Percentiles rank a stretch among this genome's conserved stretches.
Conservation (phyloP, 352 stramenopile species). For the Phytophthora kernoviae region DNA sequence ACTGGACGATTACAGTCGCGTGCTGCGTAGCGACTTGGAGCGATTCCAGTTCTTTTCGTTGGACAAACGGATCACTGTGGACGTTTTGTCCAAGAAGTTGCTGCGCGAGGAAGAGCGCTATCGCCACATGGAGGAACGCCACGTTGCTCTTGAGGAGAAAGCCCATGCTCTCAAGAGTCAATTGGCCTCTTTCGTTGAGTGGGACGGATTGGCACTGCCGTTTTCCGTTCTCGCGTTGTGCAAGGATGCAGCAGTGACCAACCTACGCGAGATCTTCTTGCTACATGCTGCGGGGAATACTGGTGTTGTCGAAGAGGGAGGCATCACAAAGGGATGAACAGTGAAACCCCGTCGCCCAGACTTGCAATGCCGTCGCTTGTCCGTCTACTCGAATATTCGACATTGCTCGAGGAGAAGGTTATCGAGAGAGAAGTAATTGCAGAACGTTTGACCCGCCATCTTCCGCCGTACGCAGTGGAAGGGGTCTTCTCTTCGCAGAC, state of each 20-base stretch:
- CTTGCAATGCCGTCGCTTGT: constrained; percentile 51
- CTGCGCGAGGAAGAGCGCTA: constrained; percentile 70
- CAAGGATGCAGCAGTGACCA: constrained; percentile 55
- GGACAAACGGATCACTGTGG: constrained; percentile 75
- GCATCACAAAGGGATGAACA: not conserved
- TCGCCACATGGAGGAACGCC: constrained; percentile 62
- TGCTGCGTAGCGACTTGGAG: constrained; percentile 73
- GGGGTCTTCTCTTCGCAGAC: constrained; percentile 60
- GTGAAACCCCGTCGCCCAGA: constrained; percentile 23
- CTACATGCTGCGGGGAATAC: constrained; percentile 37
- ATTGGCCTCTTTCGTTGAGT: constrained; percentile 58
- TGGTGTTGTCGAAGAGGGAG: constrained; percentile 5
- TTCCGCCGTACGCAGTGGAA: constrained; percentile 49
- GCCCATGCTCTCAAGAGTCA: constrained; percentile 47
- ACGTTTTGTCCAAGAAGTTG: constrained; percentile 80
- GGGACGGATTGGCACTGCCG: constrained; percentile 47
- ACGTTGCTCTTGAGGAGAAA: constrained; percentile 59
- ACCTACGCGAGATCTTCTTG: constrained; percentile 59
- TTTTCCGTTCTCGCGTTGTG: constrained; percentile 53
- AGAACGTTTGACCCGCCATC: constrained; percentile 31
- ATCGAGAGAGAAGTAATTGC: constrained; percentile 35
- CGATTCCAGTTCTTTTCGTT: constrained; percentile 82
- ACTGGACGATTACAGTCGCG: constrained; percentile 74
- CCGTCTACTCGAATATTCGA: constrained; percentile 53
- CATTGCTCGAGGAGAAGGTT: constrained; percentile 39